Evolutionary conservation across 108 stramenopile genomes (phyloP), one percentile per base, ranked within the genome.

Genomic region (Skeletonema potamos): DNA sequence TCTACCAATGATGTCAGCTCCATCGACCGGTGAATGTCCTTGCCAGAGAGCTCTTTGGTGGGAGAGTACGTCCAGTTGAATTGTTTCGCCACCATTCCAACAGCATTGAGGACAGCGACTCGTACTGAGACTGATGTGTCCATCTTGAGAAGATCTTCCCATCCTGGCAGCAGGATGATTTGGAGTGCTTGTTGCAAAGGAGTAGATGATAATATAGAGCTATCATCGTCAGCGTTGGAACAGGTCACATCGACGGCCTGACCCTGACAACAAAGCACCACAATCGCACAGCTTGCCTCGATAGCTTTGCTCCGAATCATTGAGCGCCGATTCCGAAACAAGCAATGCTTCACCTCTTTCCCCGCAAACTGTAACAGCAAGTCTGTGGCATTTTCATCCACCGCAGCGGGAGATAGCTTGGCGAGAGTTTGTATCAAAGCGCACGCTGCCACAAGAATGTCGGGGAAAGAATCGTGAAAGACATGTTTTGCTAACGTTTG

Each of bases 371-470:
- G 64, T 0, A 55, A 11, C 33, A 78, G 54, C 33, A 78, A 55
- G 48, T 64, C 48, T 32, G 58, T 27, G 8, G 56, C 64, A 71
- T 66, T 59, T 44, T 60, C 60, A 1, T 46, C 69, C 27, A 78
- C 70, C 15, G 44, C 48, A 26, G 58, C 18, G 9, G 77, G 70
- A 71, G 48, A 71, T 12, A 71, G 13, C 28, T 58, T 37, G 4
- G 77, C 64, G 28, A 78, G 34, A n/a, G 36, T 41, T 59, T 66
- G 55, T 20, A 73, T 62, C 62, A 73, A 51, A 41, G 46, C 28
- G 39, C 79, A 80, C 27, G 72, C 62, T 37, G 79, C 67, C 41
- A 62, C 12, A 60, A 68, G 72, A 15, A 80, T 60, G 41, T 80
- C 79, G 8, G 79, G 79, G 54, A 59, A 80, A 1, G 66, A 54